Evolutionary conservation across 2,329 filamentous ascomycete genomes (phyloP).

Genomic region (Thielaviopsis euricoi): DNA sequence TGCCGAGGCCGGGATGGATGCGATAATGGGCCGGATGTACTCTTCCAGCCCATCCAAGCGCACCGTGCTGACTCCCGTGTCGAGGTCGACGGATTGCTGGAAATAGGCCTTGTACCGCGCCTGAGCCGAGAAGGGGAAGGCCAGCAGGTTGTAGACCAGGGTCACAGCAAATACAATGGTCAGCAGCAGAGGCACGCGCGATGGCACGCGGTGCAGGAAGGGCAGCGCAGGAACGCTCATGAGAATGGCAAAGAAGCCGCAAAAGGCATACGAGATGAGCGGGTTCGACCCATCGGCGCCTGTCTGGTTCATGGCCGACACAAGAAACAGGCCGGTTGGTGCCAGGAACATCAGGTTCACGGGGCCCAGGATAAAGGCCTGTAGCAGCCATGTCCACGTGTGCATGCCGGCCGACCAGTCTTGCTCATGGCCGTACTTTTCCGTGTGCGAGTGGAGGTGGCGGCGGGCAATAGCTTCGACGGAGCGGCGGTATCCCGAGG

Average conservation of each 20-base stretch:
- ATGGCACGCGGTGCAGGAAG: conserved; percentile 73
- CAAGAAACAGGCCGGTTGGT: conserved; percentile 58
- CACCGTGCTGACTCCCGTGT: conserved; percentile 52
- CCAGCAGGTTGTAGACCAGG: conserved; percentile 67
- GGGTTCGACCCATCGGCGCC: conserved; percentile 65
- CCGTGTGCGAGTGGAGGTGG: conserved; percentile 17
- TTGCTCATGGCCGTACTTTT: conserved; percentile 57
- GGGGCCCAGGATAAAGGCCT: conserved; percentile 66
- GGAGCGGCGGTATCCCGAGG: conserved; percentile 37
- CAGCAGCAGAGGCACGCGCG: conserved; percentile 65
- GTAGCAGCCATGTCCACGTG: conserved; percentile 73
- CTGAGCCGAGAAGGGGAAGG: conserved; percentile 72
- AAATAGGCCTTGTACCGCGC: conserved; percentile 80
- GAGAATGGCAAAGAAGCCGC: conserved; percentile 52
- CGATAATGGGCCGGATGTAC: conserved; percentile 51
- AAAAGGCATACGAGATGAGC: conserved; percentile 53
- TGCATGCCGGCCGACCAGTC: conserved; percentile 68
- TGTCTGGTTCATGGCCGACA: conserved; percentile 61
- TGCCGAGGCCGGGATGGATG: conserved; percentile 51
- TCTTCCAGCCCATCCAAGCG: conserved; percentile 50
- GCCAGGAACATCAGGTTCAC: conserved; percentile 62
- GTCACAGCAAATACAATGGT: conserved; percentile 58
- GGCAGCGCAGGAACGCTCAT: conserved; percentile 63
- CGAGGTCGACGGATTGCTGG: conserved; percentile 63
- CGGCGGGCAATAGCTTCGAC: conserved; percentile 21